These are phyloP conservation scores for Hypseocharis bilobata DNA, from an alignment of 441 rosid species.

Conservation along the genomic window DNA sequence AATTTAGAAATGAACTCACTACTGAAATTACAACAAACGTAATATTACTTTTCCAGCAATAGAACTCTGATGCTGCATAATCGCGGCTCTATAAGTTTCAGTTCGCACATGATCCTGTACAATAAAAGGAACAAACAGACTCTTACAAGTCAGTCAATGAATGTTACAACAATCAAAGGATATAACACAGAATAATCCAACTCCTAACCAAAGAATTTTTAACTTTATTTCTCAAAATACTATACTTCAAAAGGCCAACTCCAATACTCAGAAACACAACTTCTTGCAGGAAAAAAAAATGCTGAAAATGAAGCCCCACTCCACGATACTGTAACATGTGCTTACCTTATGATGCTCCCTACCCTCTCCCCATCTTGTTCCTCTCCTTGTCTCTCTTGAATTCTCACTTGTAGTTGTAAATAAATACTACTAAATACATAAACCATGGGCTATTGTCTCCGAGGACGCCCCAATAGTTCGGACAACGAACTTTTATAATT, in stretches of 20 bases:
- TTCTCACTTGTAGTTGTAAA: no score
- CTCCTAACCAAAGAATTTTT: neutral
- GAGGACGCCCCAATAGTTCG: no score
- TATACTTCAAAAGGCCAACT: neutral
- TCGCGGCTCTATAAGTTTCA: conserved; percentile 67
- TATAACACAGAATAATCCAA: neutral
- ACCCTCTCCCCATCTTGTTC: no score
- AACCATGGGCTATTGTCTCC: no score
- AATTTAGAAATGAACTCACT: conserved; percentile 8
- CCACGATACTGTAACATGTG: no score
- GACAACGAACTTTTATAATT: no score
- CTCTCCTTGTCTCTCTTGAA: no score
- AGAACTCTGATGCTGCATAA: conserved; percentile 67
- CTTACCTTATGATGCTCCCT: no score
- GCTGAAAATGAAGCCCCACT: neutral
- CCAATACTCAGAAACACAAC: neutral
- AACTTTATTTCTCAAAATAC: neutral
- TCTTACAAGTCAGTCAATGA: neutral
- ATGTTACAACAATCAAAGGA: conserved; percentile 7
- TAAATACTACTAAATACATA: no score
- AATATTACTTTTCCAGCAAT: conserved; percentile 79
- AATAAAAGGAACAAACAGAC: conserved; percentile 14
- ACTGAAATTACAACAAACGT: conserved; percentile 16
- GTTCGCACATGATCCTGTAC: conserved; percentile 80
- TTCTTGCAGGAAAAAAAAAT: neutral